A percentile compares a stretch with the other conserved stretches of the same genome.
Conservation (phyloP, 2,329 filamentous ascomycete genomes). For the Venturia oleaginea region DNA sequence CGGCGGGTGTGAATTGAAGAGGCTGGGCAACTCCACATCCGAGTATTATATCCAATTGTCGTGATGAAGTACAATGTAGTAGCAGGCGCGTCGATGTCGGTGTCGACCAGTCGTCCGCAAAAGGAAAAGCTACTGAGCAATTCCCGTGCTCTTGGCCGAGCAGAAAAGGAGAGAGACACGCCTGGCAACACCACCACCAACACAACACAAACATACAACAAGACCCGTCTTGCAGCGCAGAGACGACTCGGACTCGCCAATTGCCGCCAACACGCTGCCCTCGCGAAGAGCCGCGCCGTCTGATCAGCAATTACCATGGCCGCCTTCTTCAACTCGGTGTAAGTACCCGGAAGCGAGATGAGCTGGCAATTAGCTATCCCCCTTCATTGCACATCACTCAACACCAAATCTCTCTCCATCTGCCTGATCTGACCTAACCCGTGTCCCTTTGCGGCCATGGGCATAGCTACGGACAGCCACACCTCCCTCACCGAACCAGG, state of each 20-base stretch:
- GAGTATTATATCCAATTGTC: background rate
- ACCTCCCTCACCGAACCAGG: background rate
- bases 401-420: background rate
- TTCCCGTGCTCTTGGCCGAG: background rate
- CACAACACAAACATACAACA: constrained; percentile 2
- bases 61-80: background rate
- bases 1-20: background rate
- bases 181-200: background rate
- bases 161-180: background rate
- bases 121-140: background rate
- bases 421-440: background rate
- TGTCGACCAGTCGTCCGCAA: background rate
- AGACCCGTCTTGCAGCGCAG: background rate
- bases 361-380: constrained; percentile 10
- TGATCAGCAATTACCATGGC: constrained; percentile 18
- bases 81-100: background rate
- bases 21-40: background rate
- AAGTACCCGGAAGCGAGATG: constrained; percentile 19
- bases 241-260: background rate
- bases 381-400: background rate
- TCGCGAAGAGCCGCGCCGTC: background rate
- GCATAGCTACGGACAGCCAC: background rate
- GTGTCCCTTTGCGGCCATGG: background rate
- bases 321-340: constrained; percentile 31
- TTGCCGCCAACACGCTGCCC: background rate